Percentiles rank a stretch among this genome's conserved stretches.
Conservation (phyloP, 805 yeast genomes). For the Sugiyamaella lignohabitans region DNA sequence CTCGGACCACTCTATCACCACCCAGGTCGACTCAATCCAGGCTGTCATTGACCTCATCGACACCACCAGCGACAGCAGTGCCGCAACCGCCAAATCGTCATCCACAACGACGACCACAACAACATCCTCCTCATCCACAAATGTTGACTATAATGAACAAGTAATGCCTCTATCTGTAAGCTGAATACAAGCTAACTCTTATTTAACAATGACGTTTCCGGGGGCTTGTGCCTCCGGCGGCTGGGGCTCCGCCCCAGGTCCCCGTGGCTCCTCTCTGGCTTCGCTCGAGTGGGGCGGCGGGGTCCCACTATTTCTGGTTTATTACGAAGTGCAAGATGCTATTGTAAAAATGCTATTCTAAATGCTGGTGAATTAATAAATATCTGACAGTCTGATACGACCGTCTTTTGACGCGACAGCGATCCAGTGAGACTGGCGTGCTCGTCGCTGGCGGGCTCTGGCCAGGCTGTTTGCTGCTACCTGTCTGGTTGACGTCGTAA, state of each 20-base stretch:
- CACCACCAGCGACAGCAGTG: slow-evolving; percentile 3
- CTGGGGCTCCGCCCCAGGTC: too few species aligned
- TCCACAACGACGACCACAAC: neutral
- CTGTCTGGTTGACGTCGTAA: neutral
- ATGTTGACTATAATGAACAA: neutral
- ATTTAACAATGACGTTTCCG: too few species aligned
- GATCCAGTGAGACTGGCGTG: slow-evolving; percentile 27
- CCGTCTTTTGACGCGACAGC: slow-evolving; percentile 55
- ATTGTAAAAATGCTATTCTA: too few species aligned
- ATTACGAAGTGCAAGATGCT: too few species aligned
- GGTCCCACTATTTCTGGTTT: neutral
- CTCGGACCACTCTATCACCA: slow-evolving; percentile 14
- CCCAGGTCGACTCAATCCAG: slow-evolving; percentile 13
- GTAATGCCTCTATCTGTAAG: neutral
- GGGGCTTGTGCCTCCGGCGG: too few species aligned
- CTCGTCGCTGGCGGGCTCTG: neutral
- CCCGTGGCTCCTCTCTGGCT: neutral
- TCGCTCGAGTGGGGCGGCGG: neutral
- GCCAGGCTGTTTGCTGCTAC: neutral
- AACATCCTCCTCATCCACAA: neutral
- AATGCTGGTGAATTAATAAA: slow-evolving; percentile 12
- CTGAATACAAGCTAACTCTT: too few species aligned
- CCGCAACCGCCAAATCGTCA: neutral
- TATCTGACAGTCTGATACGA: slow-evolving; percentile 39
- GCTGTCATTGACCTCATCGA: slow-evolving; percentile 15